These are phyloP conservation scores for Macrolepiota fuliginosa DNA, from an alignment of 768 basidiomycete genomes.

Conservation along the genomic window DNA sequence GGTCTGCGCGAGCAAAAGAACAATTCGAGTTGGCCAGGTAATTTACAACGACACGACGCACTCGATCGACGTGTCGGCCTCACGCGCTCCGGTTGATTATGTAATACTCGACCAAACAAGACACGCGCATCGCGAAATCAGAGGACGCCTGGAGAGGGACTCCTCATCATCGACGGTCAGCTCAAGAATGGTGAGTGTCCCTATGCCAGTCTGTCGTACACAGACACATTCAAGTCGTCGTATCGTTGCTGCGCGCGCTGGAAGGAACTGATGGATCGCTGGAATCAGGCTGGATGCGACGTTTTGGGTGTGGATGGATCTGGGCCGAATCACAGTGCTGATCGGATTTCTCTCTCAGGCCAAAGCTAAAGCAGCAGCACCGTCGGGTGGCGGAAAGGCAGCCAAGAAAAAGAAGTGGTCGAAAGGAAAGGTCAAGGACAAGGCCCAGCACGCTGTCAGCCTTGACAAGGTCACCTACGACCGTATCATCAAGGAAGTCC, in stretches of 20 bases:
- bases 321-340: conserved; percentile 18
- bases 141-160: conserved; percentile 19
- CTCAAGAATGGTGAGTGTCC: conserved; percentile 40
- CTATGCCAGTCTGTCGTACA: conserved; percentile 13
- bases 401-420: conserved; percentile 99
- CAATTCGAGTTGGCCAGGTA: conserved; percentile 8
- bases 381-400: conserved; percentile 73
- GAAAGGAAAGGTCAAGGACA: conserved; percentile 99
- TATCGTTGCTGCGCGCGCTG: not conserved
- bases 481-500: conserved; percentile 97
- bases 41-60: conserved; percentile 4
- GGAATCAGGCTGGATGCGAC: conserved; percentile 36
- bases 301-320: conserved; percentile 32
- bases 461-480: conserved; percentile 93
- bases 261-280: conserved; percentile 3
- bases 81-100: conserved; percentile 23
- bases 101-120: conserved; percentile 36
- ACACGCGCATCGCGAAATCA: conserved; percentile 30
- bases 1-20: not conserved
- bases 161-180: conserved; percentile 41
- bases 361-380: conserved; percentile 69
- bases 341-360: conserved; percentile 35
- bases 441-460: conserved; percentile 94
- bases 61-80: conserved; percentile 37
- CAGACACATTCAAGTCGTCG: conserved; percentile 7